Evolutionary conservation across 164 flowering plant species (phyloP).

Genomic region (Liquidambar formosana): DNA sequence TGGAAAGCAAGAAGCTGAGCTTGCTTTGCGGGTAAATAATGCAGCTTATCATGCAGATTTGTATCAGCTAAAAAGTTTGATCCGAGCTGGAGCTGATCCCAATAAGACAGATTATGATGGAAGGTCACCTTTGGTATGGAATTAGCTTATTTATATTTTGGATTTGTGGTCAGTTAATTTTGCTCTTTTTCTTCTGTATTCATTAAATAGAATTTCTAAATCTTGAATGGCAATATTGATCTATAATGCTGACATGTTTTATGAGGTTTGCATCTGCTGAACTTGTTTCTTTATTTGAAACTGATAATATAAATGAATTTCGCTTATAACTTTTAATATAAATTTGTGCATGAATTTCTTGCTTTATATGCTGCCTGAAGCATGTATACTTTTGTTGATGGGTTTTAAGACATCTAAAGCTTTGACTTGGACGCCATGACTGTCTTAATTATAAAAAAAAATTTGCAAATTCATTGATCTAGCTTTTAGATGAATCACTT

Average conservation of each 20-base stretch:
- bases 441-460: too few species aligned
- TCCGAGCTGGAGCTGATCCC: conserved; percentile 90
- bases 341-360: too few species aligned
- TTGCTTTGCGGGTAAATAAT: conserved; percentile 73
- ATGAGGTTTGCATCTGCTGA: background rate
- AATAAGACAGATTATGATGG: conserved; percentile 88
- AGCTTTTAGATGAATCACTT: too few species aligned
- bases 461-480: too few species aligned
- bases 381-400: too few species aligned
- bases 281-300: background rate
- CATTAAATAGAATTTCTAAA: background rate
- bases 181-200: background rate
- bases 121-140: conserved; percentile 88
- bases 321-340: too few species aligned
- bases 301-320: background rate
- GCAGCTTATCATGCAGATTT: conserved; percentile 87
- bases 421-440: too few species aligned
- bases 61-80: conserved; percentile 63
- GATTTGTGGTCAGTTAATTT: background rate
- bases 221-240: background rate
- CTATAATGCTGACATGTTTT: background rate
- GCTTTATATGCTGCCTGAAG: too few species aligned
- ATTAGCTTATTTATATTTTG: background rate
- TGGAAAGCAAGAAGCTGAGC: conserved; percentile 85
- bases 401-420: too few species aligned